Evolutionary conservation across 106 monocot species (phyloP), one percentile per base, ranked within the genome.

Genomic region (Xerophyta viscosa): DNA sequence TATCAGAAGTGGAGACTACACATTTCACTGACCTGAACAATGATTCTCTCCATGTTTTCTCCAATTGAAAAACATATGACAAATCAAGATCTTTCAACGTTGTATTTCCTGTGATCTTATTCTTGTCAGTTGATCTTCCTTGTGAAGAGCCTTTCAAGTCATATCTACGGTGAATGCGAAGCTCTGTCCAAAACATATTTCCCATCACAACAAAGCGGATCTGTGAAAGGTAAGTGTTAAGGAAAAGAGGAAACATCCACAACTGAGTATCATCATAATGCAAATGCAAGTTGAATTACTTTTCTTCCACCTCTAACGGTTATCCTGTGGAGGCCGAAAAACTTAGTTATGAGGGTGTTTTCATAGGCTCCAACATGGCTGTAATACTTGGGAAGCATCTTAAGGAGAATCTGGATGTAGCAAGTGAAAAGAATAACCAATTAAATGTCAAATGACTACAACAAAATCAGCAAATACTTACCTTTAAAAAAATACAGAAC

Each of bases 201-300:
- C 93, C 93, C 93, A 94, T 94, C 27, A 94, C 93, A 21, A 94
- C 88, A 78, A 94, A 94, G 10, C 93, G 80, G 28, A 94, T 71
- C 93, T 94, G 61, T 37, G 72, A 64, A n/a, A 60, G 28, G 10
- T 28, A 48, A 59, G 12, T 41, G 37, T 26, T 2, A 30, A 58
- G 26, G 60, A 64, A 28, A 33, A 55, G 25, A n/a, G 29, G 18
- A 52, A 61, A 45, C n/a, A n/a, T 6, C 27, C 47, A 37, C 21
- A 14, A 17, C 3, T 22, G 29, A 29, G 60, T 60, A 57, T 26
- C 27, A 48, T 22, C 15, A 24, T 8, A 54, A 36, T n/a, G n/a
- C n/a, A 39, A 37, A 42, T 46, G 43, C 24, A 13, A 56, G 10
- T 31, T 17, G 48, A 42, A 24, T 20, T 77, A 94, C 93, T 83